phyloP scores from a whole-genome alignment of 306 rosid genomes.

The Sicyos baderoa region DNA sequence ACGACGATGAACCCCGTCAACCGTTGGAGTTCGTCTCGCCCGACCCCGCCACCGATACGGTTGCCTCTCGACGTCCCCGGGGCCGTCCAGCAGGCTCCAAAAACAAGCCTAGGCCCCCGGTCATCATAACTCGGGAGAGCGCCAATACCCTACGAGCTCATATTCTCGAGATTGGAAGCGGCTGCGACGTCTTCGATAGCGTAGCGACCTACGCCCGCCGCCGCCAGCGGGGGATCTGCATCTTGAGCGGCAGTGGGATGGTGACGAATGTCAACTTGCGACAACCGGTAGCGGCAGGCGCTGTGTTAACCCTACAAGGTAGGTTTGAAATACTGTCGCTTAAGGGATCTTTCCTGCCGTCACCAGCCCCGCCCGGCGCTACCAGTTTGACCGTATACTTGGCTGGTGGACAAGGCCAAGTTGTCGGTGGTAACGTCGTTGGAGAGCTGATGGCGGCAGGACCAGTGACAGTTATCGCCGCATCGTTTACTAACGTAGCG shows the following conservation, averaged over 20 bases:
- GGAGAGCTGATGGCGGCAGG: slow-evolving; percentile 82
- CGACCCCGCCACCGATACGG: slow-evolving; percentile 30
- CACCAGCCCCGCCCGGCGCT: slow-evolving; percentile 89
- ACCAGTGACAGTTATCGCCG: slow-evolving; percentile 68
- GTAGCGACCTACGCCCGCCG: slow-evolving; percentile 72
- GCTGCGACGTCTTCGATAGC: slow-evolving; percentile 75
- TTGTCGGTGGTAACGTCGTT: slow-evolving; percentile 78
- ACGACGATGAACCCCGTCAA: slow-evolving; percentile 20
- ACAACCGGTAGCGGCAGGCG: slow-evolving; percentile 60
- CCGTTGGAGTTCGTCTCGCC: not conserved
- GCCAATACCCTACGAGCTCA: slow-evolving; percentile 91
- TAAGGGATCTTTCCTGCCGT: slow-evolving; percentile 74
- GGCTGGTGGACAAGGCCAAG: slow-evolving; percentile 82
- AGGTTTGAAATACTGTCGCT: slow-evolving; percentile 84
- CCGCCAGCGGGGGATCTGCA: slow-evolving; percentile 89
- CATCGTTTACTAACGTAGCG: slow-evolving; percentile 83
- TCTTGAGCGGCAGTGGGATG: slow-evolving; percentile 70
- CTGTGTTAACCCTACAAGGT: slow-evolving; percentile 65
- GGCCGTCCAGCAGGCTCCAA: slow-evolving; percentile 87
- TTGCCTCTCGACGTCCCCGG: slow-evolving; percentile 44
- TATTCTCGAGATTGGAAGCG: slow-evolving; percentile 66
- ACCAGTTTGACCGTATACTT: slow-evolving; percentile 62
- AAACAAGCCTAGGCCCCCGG: slow-evolving; percentile 71
- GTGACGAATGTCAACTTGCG: slow-evolving; percentile 68
- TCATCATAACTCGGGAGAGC: slow-evolving; percentile 77